Percentiles rank a stretch among this genome's conserved stretches.
These are phyloP conservation scores for Leccinum pachyderme DNA, from an alignment of 1,284 basidiomycete genomes.

Conservation along the genomic window DNA sequence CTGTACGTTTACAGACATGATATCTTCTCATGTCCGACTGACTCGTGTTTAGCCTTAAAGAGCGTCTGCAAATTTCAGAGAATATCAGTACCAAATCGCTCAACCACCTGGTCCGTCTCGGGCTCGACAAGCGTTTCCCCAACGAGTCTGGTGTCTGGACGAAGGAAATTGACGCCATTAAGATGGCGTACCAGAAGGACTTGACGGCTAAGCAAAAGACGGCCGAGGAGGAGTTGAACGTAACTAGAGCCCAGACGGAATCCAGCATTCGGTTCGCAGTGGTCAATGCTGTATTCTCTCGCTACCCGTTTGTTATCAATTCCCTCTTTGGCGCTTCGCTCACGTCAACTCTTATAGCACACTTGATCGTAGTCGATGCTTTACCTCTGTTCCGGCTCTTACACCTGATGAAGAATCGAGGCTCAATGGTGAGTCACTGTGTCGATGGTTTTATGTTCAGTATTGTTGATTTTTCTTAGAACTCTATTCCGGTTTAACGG, in stretches of 20 bases:
- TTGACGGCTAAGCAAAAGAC: slow-evolving; percentile 11
- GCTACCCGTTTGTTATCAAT: slow-evolving; percentile 28
- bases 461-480: slow-evolving; percentile 7
- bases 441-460: background rate
- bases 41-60: slow-evolving; percentile 25
- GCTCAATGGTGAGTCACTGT: slow-evolving; percentile 11
- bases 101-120: slow-evolving; percentile 31
- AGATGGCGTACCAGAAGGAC: slow-evolving; percentile 2
- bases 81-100: slow-evolving; percentile 30
- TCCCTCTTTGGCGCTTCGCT: background rate
- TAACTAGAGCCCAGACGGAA: slow-evolving; percentile 13
- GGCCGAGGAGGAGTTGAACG: slow-evolving; percentile 10
- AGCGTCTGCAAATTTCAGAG: slow-evolving; percentile 30
- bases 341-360: slow-evolving; percentile 11
- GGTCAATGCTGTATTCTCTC: slow-evolving; percentile 23
- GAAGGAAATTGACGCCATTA: slow-evolving; percentile 16
- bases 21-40: background rate
- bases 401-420: slow-evolving; percentile 17
- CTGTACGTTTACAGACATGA: slow-evolving; percentile 16
- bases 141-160: slow-evolving; percentile 27
- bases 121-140: slow-evolving; percentile 34
- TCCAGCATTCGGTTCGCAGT: slow-evolving; percentile 28
- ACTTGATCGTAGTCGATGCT: slow-evolving; percentile 20
- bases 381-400: slow-evolving; percentile 13
- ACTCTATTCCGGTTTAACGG: slow-evolving; percentile 18